Base-by-base conservation (phyloP, 306 rosid genomes). In the Amphicarpaea edgeworthii region DNA sequence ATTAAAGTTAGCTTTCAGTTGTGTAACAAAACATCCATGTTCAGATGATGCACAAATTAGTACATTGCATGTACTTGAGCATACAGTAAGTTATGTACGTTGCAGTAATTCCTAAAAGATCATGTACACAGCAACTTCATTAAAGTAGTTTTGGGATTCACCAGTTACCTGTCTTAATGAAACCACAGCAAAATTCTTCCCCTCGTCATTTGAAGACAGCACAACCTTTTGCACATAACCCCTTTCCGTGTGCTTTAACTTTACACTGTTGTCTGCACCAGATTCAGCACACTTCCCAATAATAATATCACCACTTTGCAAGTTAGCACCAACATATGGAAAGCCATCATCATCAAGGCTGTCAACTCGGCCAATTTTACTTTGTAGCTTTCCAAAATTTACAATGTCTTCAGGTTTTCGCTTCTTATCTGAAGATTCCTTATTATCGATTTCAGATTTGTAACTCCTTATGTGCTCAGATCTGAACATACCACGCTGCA, bases 401-500 rank as follows among this genome's bases (percentile, higher is more conserved):
- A 96, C 79, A 15, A 83, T 81, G 42, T 92, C 99, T 7, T 90
- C 98, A 7, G 93, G 85, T 72, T 89, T 96, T 46, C 93, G 69
- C 83, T 83, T 89, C 83, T 95, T 92, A 6, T 96, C 98, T 4
- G 83, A 14, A 5, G 91, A 90, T 7, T 92, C 96, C 74, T 85
- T 86, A 64, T 92, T 96, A 49, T 90, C 99, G 49, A 88, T 85
- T 50, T 96, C 99, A 57, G 98, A 85, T 81, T 92, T 96, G 78
- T 96, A 96, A 82, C 97, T 90, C 82, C 99, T 83, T 10, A 86
- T 72, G 58, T 96, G 99, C 77, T 96, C 99, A 54, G 99, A 85
- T 67, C 96, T 86, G 68, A 96, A 96, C 98, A 96, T 87, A 60
- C 99, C 99, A 32, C 99, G 98, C 90, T 96, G 97, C 87, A 96